Base-by-base conservation (phyloP, 495 filamentous ascomycete species). In the Astrothelium subdiscretum region DNA sequence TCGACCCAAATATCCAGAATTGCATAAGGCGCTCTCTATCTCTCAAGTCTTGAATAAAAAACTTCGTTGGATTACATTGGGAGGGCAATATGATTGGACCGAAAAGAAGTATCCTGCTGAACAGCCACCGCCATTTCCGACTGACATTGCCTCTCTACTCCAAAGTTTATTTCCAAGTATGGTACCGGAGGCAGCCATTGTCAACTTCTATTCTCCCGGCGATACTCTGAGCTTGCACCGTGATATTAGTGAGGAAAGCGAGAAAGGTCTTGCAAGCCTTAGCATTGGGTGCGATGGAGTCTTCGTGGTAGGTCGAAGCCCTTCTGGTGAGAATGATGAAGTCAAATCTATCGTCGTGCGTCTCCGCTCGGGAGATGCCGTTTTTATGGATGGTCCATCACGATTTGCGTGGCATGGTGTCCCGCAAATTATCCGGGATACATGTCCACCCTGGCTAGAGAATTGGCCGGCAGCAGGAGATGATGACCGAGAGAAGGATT, bases 11-110 rank as follows among this genome's bases (percentile, higher is more conserved):
- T 83, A 92, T 70, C 76, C 85, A 0, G 59, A 66, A 1, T 70
- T 85, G 3, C 91, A 96, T 74, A 86, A 84, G 48, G 79, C 87
- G 1, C 73, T 97, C 6, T 77, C 81, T 15, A 76, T 89, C 57
- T 76, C 80, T 35, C 82, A 80, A 62, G 79, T 87, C 44, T 76
- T 96, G 2, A 78, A 85, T 35, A 86, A 85, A 64, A 92, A 88
- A 63, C 81, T 97, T 6, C 89, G 90, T 52, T 97, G 92, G 94
- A 81, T 95, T 15, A 96, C 92, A 5, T 79, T 97, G 12, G 94
- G 92, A 31, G 91, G 89, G 0, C 91, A 97, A 69, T 96, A 97
- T 74, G 87, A 97, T 73, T 96, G 92, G 92, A 92, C 90, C 2
- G 78, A 80, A 38, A 91, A 95, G 68, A 74, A 79, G 31, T 96